Evolutionary conservation across 352 stramenopile species (phyloP).

Genomic region (Phytopythium litorale): DNA sequence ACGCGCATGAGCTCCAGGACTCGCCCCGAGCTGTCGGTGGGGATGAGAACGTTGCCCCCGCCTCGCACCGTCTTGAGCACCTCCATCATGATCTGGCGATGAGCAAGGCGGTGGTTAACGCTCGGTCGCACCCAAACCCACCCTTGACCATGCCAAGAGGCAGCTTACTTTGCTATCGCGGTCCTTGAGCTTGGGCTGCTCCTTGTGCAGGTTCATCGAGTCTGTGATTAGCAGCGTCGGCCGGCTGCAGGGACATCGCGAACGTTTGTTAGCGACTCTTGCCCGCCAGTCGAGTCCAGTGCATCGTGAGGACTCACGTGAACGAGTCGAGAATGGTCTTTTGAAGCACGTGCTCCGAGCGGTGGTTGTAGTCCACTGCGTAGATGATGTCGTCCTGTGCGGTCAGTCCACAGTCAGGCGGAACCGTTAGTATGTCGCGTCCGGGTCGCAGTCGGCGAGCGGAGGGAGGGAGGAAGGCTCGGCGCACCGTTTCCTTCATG

Average conservation of each 20-base stretch:
- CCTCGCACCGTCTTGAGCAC: constrained; percentile 90
- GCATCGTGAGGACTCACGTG: constrained; percentile 41
- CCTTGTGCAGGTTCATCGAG: constrained; percentile 84
- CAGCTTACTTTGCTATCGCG: constrained; percentile 70
- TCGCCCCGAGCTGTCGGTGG: constrained; percentile 91
- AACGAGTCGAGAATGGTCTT: constrained; percentile 94
- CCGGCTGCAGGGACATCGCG: constrained; percentile 26
- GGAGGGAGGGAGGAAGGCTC: background rate
- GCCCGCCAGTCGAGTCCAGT: background rate
- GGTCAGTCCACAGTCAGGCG: background rate
- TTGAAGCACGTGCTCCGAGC: constrained; percentile 92
- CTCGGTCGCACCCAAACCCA: background rate
- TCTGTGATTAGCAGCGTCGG: constrained; percentile 86
- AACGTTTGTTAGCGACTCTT: background rate
- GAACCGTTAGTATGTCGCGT: background rate
- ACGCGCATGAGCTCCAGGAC: constrained; percentile 96
- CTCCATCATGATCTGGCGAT: constrained; percentile 86
- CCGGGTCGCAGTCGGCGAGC: background rate
- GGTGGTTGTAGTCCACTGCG: constrained; percentile 91
- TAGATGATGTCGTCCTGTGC: constrained; percentile 91
- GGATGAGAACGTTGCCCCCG: constrained; percentile 95
- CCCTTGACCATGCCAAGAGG: background rate
- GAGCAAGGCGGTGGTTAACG: background rate
- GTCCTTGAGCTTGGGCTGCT: constrained; percentile 87
- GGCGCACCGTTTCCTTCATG: constrained; percentile 88